Percentiles rank a stretch among this genome's conserved stretches.
phyloP scores from a whole-genome alignment of 2,329 filamentous ascomycete species.

The Venturia oleaginea region DNA sequence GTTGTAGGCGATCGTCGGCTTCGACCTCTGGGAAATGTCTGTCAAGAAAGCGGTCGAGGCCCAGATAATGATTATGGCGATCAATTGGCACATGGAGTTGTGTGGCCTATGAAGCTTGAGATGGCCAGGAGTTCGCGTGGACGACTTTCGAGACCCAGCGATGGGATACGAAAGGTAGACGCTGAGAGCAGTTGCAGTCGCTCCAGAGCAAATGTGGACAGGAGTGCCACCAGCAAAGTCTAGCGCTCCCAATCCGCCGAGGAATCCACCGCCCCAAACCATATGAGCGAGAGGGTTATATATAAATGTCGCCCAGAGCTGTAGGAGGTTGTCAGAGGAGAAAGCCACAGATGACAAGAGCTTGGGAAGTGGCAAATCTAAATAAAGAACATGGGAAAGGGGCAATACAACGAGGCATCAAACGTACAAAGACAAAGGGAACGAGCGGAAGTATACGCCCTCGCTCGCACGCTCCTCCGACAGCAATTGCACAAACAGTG shows the following conservation, averaged over 20 bases:
- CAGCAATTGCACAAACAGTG: constrained; percentile 42
- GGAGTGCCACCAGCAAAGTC: constrained; percentile 88
- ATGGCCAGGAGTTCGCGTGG: constrained; percentile 71
- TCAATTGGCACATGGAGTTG: constrained; percentile 86
- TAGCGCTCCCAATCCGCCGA: constrained; percentile 66
- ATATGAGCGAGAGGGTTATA: constrained; percentile 92
- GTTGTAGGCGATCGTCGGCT: not conserved
- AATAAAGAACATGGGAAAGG: not conserved
- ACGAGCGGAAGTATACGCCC: constrained; percentile 38
- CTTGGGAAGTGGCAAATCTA: constrained; percentile 25
- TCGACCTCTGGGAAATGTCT: not conserved
- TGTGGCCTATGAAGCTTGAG: constrained; percentile 81
- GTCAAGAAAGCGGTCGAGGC: constrained; percentile 23
- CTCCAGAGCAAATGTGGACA: constrained; percentile 78
- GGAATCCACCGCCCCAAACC: constrained; percentile 89
- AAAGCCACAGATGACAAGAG: constrained; percentile 28
- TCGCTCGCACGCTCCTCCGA: constrained; percentile 41
- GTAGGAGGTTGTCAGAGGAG: constrained; percentile 31
- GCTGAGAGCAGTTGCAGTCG: constrained; percentile 51
- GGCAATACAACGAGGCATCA: not conserved
- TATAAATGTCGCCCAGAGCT: constrained; percentile 75
- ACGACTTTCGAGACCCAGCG: constrained; percentile 80
- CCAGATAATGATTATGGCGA: constrained; percentile 90
- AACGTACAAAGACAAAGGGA: constrained; percentile 37
- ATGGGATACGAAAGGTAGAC: constrained; percentile 63